phyloP scores from a whole-genome alignment of 2,329 filamentous ascomycete species.

The Ploettnerulaceae sp. region DNA sequence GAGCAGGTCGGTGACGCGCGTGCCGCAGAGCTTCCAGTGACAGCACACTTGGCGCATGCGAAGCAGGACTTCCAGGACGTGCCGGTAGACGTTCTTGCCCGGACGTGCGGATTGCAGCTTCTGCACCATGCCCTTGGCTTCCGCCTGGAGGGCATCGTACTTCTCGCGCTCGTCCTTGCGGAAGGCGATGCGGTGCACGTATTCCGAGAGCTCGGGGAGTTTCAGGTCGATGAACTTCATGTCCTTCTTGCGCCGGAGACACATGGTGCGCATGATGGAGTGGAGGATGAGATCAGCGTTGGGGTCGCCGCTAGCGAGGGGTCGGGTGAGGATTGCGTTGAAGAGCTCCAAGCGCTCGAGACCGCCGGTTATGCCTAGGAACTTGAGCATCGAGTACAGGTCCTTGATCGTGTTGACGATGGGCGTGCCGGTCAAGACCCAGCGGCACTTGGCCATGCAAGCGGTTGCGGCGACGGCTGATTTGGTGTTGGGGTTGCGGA shows the following conservation, averaged over 20 bases:
- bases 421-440: slow-evolving; percentile 76
- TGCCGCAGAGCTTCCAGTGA: slow-evolving; percentile 78
- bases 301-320: slow-evolving; percentile 53
- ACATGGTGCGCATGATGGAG: slow-evolving; percentile 73
- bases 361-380: slow-evolving; percentile 70
- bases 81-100: slow-evolving; percentile 56
- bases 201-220: slow-evolving; percentile 72
- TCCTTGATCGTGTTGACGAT: slow-evolving; percentile 82
- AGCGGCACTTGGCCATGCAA: slow-evolving; percentile 66
- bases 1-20: slow-evolving; percentile 69
- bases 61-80: slow-evolving; percentile 75
- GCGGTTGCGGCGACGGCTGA: slow-evolving; percentile 62
- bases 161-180: slow-evolving; percentile 67
- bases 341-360: slow-evolving; percentile 70
- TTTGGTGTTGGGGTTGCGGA: slow-evolving; percentile 73
- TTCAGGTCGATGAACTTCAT: slow-evolving; percentile 84
- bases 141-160: slow-evolving; percentile 68
- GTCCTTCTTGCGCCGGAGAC: slow-evolving; percentile 76
- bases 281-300: slow-evolving; percentile 63
- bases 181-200: slow-evolving; percentile 70
- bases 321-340: slow-evolving; percentile 64
- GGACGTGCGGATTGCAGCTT: slow-evolving; percentile 49
- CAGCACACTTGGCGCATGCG: slow-evolving; percentile 83
- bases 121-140: slow-evolving; percentile 68
- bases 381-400: slow-evolving; percentile 73